These are phyloP conservation scores for Tylopilus rubrobrunneus DNA, from an alignment of 768 basidiomycete species.

Conservation along the genomic window DNA sequence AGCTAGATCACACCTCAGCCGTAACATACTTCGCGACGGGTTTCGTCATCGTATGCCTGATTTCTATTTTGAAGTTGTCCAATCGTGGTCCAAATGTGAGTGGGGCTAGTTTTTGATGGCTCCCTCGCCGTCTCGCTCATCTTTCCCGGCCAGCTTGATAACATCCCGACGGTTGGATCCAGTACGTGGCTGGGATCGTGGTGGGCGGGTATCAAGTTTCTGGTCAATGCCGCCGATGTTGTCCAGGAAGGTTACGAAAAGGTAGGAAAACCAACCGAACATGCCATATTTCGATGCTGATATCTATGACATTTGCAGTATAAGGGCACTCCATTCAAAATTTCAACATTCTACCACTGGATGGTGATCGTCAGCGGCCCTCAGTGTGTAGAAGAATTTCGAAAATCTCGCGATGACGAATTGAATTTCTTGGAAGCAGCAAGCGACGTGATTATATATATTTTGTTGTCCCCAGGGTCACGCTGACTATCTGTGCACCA, in stretches of 20 bases:
- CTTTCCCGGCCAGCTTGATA: conserved; percentile 16
- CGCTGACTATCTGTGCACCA: conserved; percentile 11
- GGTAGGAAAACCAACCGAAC: conserved; percentile 9
- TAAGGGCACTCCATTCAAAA: conserved; percentile 29
- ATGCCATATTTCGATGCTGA: neutral
- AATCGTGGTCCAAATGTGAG: conserved; percentile 1
- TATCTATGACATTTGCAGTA: conserved; percentile 15
- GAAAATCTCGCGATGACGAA: conserved; percentile 36
- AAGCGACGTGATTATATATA: neutral
- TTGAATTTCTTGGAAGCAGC: conserved; percentile 33
- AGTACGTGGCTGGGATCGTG: conserved; percentile 28
- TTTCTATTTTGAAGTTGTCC: neutral
- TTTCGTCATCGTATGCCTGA: neutral
- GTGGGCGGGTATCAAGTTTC: conserved; percentile 16
- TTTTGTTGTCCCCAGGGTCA: neutral
- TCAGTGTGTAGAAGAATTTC: conserved; percentile 37
- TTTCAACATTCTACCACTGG: conserved; percentile 34
- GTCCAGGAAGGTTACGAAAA: conserved; percentile 33
- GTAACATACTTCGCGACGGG: neutral
- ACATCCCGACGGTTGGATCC: conserved; percentile 31
- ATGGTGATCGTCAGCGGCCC: conserved; percentile 34
- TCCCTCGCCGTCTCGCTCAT: neutral
- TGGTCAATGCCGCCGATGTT: conserved; percentile 18
- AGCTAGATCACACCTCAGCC: neutral
- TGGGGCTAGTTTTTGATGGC: too few relatives aligned